These are phyloP conservation scores for Stylonectria norvegica DNA, from an alignment of 2,329 filamentous ascomycete species.

Conservation along the genomic window DNA sequence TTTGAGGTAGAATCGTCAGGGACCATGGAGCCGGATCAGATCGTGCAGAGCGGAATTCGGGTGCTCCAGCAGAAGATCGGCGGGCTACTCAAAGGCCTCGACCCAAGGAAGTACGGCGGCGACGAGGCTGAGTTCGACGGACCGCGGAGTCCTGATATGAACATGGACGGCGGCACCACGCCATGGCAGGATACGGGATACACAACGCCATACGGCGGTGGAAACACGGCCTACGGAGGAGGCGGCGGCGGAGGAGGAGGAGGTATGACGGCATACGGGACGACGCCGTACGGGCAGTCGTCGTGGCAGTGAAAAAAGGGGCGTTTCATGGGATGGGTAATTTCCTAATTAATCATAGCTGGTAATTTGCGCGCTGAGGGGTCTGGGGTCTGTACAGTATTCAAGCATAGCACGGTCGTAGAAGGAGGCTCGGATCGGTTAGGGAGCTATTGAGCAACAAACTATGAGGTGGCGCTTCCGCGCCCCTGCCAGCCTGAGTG, in stretches of 20 bases:
- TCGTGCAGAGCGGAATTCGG: conserved; percentile 84
- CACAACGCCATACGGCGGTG: conserved; percentile 64
- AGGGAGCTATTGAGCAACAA: no score
- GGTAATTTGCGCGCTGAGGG: conserved; percentile 13
- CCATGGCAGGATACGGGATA: conserved; percentile 63
- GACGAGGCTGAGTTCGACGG: conserved; percentile 61
- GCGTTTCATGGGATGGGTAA: conserved; percentile 24
- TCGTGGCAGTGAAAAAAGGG: conserved; percentile 43
- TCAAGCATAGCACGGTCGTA: conserved; percentile 27
- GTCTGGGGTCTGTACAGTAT: conserved; percentile 20
- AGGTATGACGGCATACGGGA: conserved; percentile 65
- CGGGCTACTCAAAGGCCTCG: conserved; percentile 61
- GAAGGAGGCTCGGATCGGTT: conserved; percentile 23
- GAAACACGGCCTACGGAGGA: conserved; percentile 63
- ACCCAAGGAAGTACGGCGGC: conserved; percentile 46
- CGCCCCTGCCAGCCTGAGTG: no score
- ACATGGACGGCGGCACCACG: conserved; percentile 54
- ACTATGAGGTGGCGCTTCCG: no score
- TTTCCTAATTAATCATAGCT: conserved; percentile 19
- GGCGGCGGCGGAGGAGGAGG: conserved; percentile 65
- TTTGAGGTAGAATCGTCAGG: conserved; percentile 89
- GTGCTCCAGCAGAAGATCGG: conserved; percentile 90
- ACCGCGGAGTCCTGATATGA: conserved; percentile 62
- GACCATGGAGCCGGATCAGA: conserved; percentile 81
- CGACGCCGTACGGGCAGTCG: conserved; percentile 46